These are phyloP conservation scores for Nemania abortiva DNA, from an alignment of 2,329 filamentous ascomycete genomes.

Conservation along the genomic window DNA sequence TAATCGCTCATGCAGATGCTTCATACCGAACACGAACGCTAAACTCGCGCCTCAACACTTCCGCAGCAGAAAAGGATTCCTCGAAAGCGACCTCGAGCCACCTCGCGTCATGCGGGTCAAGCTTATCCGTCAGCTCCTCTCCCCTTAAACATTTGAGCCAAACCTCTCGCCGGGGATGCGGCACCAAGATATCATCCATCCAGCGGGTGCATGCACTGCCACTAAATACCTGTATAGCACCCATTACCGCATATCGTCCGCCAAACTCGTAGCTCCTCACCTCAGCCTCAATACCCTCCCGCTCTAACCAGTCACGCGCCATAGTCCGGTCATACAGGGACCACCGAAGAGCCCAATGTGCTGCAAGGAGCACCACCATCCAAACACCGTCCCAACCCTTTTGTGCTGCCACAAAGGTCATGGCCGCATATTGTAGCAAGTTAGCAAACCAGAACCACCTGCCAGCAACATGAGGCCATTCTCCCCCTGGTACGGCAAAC, in stretches of 20 bases:
- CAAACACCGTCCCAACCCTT: slow-evolving; percentile 45
- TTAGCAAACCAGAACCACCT: slow-evolving; percentile 43
- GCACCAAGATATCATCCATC: slow-evolving; percentile 45
- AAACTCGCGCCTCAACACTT: neutral
- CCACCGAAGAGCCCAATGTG: slow-evolving; percentile 16
- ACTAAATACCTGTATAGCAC: slow-evolving; percentile 42
- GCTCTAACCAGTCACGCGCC: slow-evolving; percentile 11
- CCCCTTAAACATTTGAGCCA: slow-evolving; percentile 11
- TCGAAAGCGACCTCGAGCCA: slow-evolving; percentile 2
- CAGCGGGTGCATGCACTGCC: slow-evolving; percentile 35
- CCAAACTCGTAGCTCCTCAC: slow-evolving; percentile 39
- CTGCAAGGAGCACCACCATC: slow-evolving; percentile 38
- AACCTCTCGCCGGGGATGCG: slow-evolving; percentile 38
- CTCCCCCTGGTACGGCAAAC: slow-evolving; percentile 36
- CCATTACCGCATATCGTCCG: slow-evolving; percentile 42
- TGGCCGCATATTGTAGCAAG: slow-evolving; percentile 42
- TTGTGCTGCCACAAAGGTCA: slow-evolving; percentile 47
- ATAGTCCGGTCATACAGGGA: slow-evolving; percentile 1
- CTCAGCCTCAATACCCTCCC: slow-evolving; percentile 37
- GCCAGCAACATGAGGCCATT: slow-evolving; percentile 9
- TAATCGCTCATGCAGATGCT: too few relatives aligned
- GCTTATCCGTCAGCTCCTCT: neutral
- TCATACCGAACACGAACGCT: too few relatives aligned
- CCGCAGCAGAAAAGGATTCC: neutral
- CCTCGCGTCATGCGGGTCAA: neutral